phyloP scores from a whole-genome alignment of 2,329 filamentous ascomycete species.

The Sporothrix mexicana region DNA sequence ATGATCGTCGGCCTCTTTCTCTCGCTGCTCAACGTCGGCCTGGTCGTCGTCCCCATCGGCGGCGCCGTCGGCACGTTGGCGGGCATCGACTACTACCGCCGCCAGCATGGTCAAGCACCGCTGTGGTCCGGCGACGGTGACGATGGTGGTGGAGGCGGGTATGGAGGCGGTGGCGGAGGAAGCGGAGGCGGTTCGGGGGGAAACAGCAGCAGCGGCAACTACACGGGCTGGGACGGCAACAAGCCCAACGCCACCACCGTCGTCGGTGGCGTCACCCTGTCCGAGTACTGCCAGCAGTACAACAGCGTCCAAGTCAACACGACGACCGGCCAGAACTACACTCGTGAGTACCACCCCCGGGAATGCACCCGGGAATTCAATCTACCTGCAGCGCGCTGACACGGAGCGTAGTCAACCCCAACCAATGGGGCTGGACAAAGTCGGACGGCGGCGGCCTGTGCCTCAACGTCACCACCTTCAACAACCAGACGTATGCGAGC shows the following conservation, averaged over 20 bases:
- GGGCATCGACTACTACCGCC: constrained; percentile 54
- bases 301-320: constrained; percentile 30
- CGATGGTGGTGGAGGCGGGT: constrained; percentile 16
- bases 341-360: too few species aligned
- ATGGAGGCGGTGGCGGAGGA: constrained; percentile 14
- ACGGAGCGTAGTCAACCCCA: constrained; percentile 56
- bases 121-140: constrained; percentile 47
- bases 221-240: constrained; percentile 36
- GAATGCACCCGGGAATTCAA: too few species aligned
- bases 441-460: constrained; percentile 46
- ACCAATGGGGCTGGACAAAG: constrained; percentile 57
- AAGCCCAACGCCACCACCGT: constrained; percentile 35
- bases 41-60: constrained; percentile 50
- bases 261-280: constrained; percentile 30
- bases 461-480: constrained; percentile 53
- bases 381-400: constrained; percentile 13
- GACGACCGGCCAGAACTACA: constrained; percentile 53
- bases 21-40: constrained; percentile 57
- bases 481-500: constrained; percentile 58
- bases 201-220: constrained; percentile 40
- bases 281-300: constrained; percentile 38
- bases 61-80: constrained; percentile 51
- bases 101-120: constrained; percentile 51
- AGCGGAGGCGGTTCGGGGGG: constrained; percentile 39
- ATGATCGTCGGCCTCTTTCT: constrained; percentile 48